Percentiles rank a stretch among this genome's conserved stretches.
These are phyloP conservation scores for Pythium dissimile DNA, from an alignment of 352 stramenopile species.

Conservation along the genomic window DNA sequence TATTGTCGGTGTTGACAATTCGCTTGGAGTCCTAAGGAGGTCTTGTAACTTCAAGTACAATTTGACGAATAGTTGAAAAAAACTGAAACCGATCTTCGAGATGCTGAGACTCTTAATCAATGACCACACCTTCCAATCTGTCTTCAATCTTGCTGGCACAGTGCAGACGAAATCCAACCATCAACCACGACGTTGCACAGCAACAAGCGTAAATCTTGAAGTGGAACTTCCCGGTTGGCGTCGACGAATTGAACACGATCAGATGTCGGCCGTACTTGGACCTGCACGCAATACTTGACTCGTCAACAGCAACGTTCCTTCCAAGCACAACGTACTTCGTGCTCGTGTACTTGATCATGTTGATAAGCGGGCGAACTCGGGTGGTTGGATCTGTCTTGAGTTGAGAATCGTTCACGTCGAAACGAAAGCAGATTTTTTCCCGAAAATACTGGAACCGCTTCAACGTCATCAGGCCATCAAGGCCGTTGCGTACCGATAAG, in stretches of 20 bases:
- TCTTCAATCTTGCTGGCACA: slow-evolving; percentile 22
- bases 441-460: slow-evolving; percentile 25
- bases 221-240: slow-evolving; percentile 31
- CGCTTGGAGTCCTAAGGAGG: slow-evolving; percentile 21
- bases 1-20: slow-evolving; percentile 33
- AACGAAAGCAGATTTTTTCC: slow-evolving; percentile 23
- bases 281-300: slow-evolving; percentile 27
- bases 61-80: slow-evolving; percentile 12
- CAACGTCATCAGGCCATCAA: slow-evolving; percentile 23
- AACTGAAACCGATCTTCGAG: slow-evolving; percentile 6
- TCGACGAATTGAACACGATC: slow-evolving; percentile 31
- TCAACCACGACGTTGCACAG: slow-evolving; percentile 28
- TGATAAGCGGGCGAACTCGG: slow-evolving; percentile 25
- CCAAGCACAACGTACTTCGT: slow-evolving; percentile 26
- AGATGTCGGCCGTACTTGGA: slow-evolving; percentile 26
- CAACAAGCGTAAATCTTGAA: slow-evolving; percentile 34
- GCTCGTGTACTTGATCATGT: slow-evolving; percentile 25
- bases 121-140: slow-evolving; percentile 10
- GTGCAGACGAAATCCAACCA: slow-evolving; percentile 27
- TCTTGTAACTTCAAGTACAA: slow-evolving; percentile 27
- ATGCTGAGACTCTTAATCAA: background rate
- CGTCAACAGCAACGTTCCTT: slow-evolving; percentile 26
- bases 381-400: slow-evolving; percentile 4
- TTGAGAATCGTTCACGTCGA: background rate
- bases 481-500: background rate